Evolutionary conservation across 345 rosid genomes (phyloP), one percentile per base, ranked within the genome.

Genomic region (Gynandropsis gynandra): DNA sequence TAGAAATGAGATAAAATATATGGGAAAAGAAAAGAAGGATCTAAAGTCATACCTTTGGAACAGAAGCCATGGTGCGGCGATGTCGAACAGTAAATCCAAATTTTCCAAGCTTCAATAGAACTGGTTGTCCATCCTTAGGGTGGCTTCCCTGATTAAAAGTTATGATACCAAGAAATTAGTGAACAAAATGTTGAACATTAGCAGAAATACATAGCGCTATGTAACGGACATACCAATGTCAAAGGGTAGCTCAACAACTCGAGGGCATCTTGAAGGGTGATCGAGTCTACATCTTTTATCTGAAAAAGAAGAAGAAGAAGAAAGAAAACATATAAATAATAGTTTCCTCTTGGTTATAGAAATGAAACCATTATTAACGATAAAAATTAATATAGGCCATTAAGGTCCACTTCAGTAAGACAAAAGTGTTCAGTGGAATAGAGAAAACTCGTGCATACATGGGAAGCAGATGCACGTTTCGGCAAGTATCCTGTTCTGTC

Each of bases 51-150:
- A 92, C 97, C 98, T 85, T 88, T 21, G 98, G 95, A 62, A 92
- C 78, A 44, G 88, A 54, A 66, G 86, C 98, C 70, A 73, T 74
- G 10, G 77, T 79, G 53, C 82, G 73, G 58, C 90, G 74, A 78
- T 92, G 87, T 56, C 68, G 69, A 52, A 92, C 59, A 3, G 76
- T 64, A 67, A 77, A 83, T 42, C 97, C 97, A 53, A 58, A 65
- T 72, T 69, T 85, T 38, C 84, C 72, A 48, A 79, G 78, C 71
- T 74, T 87, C 61, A 92, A 34, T 17, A 72, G 50, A 50, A 87
- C 83, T 16, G 95, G 88, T 31, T 75, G 76, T 39, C 90, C 86
- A 69, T 92, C 98, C 70, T 76, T 61, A 6, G 95, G 95, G 63
- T 92, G 94, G 53, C 65, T 71, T 43, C 97, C 97, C 97, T 89